These are phyloP conservation scores for Myxozyma mucilagina DNA, from an alignment of 805 yeast species.

Conservation along the genomic window DNA sequence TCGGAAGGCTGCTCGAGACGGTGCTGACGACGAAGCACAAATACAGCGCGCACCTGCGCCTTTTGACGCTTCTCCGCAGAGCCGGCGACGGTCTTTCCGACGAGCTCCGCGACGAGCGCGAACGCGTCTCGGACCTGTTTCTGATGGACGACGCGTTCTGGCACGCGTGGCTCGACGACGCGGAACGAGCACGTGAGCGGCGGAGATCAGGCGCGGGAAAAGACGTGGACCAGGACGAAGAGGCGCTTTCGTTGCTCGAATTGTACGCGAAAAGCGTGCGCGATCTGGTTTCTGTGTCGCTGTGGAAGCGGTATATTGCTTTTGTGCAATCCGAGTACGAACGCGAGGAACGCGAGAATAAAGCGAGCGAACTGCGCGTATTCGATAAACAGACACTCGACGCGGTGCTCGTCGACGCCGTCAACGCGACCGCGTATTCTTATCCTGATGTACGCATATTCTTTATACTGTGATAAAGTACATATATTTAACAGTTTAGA, in stretches of 20 bases:
- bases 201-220: too few relatives aligned
- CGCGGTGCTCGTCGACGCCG: slow-evolving; percentile 24
- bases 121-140: slow-evolving; percentile 16
- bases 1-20: slow-evolving; percentile 21
- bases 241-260: slow-evolving; percentile 7
- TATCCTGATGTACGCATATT: slow-evolving; percentile 20
- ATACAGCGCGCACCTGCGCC: slow-evolving; percentile 13
- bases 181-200: background rate
- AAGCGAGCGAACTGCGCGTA: slow-evolving; percentile 2
- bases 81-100: slow-evolving; percentile 22
- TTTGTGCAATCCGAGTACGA: slow-evolving; percentile 9
- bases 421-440: slow-evolving; percentile 22
- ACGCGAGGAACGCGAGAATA: background rate
- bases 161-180: slow-evolving; percentile 26
- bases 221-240: slow-evolving; percentile 10
- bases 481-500: slow-evolving; percentile 2
- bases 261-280: slow-evolving; percentile 19
- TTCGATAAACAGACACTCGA: slow-evolving; percentile 8
- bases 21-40: slow-evolving; percentile 15
- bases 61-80: slow-evolving; percentile 12
- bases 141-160: slow-evolving; percentile 18
- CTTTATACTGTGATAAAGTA: background rate
- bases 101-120: slow-evolving; percentile 22
- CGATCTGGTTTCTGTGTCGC: slow-evolving; percentile 19
- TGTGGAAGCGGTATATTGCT: slow-evolving; percentile 26